A percentile compares a stretch with the other conserved stretches of the same genome.
Evolutionary conservation across 805 yeast genomes (phyloP).

Genomic region (Candida cerambycidarum): DNA sequence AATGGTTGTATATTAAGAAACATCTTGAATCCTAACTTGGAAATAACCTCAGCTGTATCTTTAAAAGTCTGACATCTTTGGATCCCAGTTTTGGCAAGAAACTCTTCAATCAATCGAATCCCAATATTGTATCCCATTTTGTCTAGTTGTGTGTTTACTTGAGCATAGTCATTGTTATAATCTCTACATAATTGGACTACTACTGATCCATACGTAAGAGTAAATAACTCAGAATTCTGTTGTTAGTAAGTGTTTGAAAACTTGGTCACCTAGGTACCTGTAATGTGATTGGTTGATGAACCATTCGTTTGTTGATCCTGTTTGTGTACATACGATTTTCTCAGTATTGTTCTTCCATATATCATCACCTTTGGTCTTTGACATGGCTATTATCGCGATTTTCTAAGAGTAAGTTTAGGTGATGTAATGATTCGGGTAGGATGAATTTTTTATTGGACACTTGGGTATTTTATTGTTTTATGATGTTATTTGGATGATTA

Average conservation of each 20-base stretch:
- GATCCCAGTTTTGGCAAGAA: constrained; percentile 82
- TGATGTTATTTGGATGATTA: neutral
- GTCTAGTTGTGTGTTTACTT: constrained; percentile 81
- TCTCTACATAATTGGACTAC: constrained; percentile 91
- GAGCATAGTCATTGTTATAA: constrained; percentile 66
- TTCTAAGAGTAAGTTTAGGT: neutral
- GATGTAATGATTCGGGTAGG: neutral
- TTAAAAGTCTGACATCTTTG: constrained; percentile 76
- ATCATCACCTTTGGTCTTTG: constrained; percentile 65
- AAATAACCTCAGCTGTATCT: constrained; percentile 84
- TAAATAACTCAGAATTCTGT: constrained; percentile 85
- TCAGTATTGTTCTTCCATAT: constrained; percentile 88
- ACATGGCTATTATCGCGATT: constrained; percentile 6
- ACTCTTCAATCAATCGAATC: constrained; percentile 85
- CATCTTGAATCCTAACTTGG: constrained; percentile 87
- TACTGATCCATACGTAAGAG: constrained; percentile 92
- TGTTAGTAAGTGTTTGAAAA: constrained; percentile 1
- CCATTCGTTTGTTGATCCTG: no score
- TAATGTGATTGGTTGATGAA: no score
- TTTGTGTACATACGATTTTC: constrained; percentile 70
- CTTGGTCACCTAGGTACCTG: no score
- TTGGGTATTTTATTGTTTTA: no score
- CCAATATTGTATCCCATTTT: constrained; percentile 97
- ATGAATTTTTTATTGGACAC: no score
- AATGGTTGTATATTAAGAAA: constrained; percentile 81